A percentile compares a stretch with the other conserved stretches of the same genome.
phyloP scores from a whole-genome alignment of 2,329 filamentous ascomycete genomes.

The Teratosphaeria viscida region DNA sequence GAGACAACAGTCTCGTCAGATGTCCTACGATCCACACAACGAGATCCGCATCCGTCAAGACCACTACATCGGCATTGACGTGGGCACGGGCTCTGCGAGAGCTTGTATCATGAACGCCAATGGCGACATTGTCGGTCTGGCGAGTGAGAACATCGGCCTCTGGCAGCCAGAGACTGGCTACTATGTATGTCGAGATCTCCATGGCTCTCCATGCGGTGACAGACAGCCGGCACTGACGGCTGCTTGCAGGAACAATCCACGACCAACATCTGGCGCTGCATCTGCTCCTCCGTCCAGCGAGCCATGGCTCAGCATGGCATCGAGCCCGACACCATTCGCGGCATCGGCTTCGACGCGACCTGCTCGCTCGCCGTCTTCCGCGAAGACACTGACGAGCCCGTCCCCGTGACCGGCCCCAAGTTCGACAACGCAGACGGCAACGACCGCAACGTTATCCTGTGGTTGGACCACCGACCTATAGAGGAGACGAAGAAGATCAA shows the following conservation, averaged over 20 bases:
- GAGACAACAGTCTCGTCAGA: slow-evolving; percentile 34
- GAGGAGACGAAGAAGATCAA: slow-evolving; percentile 92
- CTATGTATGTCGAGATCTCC: slow-evolving; percentile 32
- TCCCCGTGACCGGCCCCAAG: slow-evolving; percentile 79
- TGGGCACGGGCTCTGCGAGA: slow-evolving; percentile 88
- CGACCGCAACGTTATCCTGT: slow-evolving; percentile 90
- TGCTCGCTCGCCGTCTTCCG: slow-evolving; percentile 91
- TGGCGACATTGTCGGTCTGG: slow-evolving; percentile 67
- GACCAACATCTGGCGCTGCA: slow-evolving; percentile 90
- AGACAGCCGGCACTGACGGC: neutral
- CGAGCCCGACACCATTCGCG: slow-evolving; percentile 64
- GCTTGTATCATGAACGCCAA: slow-evolving; percentile 90
- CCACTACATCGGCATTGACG: slow-evolving; percentile 79
- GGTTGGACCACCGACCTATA: slow-evolving; percentile 90
- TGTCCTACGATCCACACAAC: slow-evolving; percentile 44
- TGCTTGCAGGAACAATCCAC: slow-evolving; percentile 80
- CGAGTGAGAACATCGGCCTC: slow-evolving; percentile 42
- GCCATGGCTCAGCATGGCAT: slow-evolving; percentile 75
- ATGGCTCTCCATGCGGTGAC: neutral
- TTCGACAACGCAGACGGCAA: slow-evolving; percentile 67
- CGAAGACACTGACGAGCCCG: slow-evolving; percentile 78
- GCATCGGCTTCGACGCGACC: slow-evolving; percentile 96
- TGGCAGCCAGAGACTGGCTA: slow-evolving; percentile 46
- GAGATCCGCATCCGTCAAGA: slow-evolving; percentile 47
- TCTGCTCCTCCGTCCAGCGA: slow-evolving; percentile 76